These are phyloP conservation scores for Suillus lakei DNA, from an alignment of 768 basidiomycete species.

Conservation along the genomic window DNA sequence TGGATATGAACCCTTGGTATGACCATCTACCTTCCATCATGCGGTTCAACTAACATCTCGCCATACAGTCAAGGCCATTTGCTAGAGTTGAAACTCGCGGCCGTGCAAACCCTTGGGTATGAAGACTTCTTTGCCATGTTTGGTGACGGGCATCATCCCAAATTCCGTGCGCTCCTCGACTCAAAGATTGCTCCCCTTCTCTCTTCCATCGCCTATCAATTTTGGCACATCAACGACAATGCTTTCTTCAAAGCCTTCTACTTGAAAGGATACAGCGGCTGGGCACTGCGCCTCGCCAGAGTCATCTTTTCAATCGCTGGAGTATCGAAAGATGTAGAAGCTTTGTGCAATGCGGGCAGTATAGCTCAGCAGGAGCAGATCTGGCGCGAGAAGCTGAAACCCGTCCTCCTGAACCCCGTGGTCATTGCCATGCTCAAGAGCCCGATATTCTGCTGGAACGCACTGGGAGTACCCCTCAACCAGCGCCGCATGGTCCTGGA, in stretches of 20 bases:
- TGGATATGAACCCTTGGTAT: constrained; percentile 73
- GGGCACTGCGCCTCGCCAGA: constrained; percentile 66
- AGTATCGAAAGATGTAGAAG: constrained; percentile 56
- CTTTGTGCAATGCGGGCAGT: constrained; percentile 58
- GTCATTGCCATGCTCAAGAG: constrained; percentile 55
- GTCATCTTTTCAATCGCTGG: constrained; percentile 65
- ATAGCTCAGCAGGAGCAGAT: constrained; percentile 62
- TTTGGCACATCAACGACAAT: constrained; percentile 68
- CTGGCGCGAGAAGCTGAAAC: constrained; percentile 63
- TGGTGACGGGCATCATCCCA: constrained; percentile 62
- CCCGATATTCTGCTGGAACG: constrained; percentile 70
- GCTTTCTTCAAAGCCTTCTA: constrained; percentile 63
- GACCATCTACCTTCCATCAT: background rate
- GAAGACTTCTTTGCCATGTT: constrained; percentile 71
- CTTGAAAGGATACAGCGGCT: constrained; percentile 67
- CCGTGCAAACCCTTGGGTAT: constrained; percentile 57
- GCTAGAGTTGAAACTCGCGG: constrained; percentile 78
- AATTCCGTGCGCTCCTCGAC: constrained; percentile 66
- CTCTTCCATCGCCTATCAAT: constrained; percentile 75
- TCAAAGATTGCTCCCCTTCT: constrained; percentile 65
- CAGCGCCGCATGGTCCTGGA: constrained; percentile 65
- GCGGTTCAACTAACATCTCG: constrained; percentile 5
- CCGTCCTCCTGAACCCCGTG: constrained; percentile 61
- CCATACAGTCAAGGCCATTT: constrained; percentile 68
- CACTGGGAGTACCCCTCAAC: constrained; percentile 75